Evolutionary conservation across 2,329 filamentous ascomycete genomes (phyloP).

Genomic region (Juglanconis sp.): DNA sequence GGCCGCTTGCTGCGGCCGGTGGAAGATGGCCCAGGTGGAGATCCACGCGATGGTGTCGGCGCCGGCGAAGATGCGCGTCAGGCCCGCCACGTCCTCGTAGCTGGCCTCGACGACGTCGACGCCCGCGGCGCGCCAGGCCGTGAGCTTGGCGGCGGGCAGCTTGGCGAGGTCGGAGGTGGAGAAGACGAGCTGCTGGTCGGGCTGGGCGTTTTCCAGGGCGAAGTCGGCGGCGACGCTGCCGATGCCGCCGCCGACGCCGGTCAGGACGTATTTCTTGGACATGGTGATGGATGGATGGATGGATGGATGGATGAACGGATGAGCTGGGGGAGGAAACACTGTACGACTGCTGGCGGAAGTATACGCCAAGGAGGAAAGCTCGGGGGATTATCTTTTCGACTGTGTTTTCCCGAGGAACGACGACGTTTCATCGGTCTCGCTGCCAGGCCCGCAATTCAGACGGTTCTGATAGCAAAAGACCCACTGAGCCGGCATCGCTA

Average conservation of each 20-base stretch:
- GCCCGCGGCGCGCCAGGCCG: conserved; percentile 8
- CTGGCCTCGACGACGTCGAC: conserved; percentile 13
- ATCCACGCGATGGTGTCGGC: conserved; percentile 23
- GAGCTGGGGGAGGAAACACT: neutral
- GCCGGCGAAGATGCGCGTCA: conserved; percentile 18
- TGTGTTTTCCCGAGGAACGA: too few relatives aligned
- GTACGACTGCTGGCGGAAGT: neutral
- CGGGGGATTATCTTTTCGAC: too few relatives aligned
- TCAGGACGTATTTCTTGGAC: conserved; percentile 19
- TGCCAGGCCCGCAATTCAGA: too few relatives aligned
- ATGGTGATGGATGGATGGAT: neutral
- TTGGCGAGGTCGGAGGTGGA: conserved; percentile 7
- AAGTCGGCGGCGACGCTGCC: conserved; percentile 18
- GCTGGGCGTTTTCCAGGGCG: conserved; percentile 15
- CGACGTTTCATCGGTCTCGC: too few relatives aligned
- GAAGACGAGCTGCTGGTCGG: conserved; percentile 19
- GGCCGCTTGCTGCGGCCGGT: conserved; percentile 18
- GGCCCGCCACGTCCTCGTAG: conserved; percentile 19
- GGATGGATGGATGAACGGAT: neutral
- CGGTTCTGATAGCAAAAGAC: too few relatives aligned
- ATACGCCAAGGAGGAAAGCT: too few relatives aligned
- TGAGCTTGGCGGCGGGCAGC: conserved; percentile 9
- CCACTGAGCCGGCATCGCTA: neutral
- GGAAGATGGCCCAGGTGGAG: conserved; percentile 20
- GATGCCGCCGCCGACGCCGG: conserved; percentile 19